Evolutionary conservation across 352 stramenopile genomes (phyloP).

Genomic region (Pythium oligandrum): DNA sequence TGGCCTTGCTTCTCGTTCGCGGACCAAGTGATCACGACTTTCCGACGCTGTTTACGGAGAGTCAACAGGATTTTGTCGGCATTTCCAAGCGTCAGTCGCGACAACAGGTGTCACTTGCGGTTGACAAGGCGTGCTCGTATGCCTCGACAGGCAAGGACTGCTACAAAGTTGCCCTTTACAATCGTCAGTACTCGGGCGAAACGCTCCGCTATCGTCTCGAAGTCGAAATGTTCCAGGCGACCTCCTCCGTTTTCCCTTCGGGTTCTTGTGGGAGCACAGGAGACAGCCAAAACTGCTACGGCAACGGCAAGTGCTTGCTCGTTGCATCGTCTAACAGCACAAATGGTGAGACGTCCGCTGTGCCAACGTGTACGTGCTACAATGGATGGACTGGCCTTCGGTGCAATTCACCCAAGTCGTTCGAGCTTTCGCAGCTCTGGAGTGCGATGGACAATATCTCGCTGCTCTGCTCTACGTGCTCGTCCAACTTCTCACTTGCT

Average conservation of each 20-base stretch:
- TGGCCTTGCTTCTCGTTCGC: slow-evolving; percentile 55
- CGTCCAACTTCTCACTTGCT: slow-evolving; percentile 33
- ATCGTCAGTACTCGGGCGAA: slow-evolving; percentile 47
- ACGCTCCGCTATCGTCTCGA: slow-evolving; percentile 39
- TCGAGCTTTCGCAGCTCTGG: slow-evolving; percentile 59
- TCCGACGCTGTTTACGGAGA: slow-evolving; percentile 36
- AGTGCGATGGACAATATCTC: slow-evolving; percentile 42
- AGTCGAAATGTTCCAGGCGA: slow-evolving; percentile 29
- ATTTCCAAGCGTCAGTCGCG: slow-evolving; percentile 14
- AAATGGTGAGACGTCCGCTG: not conserved
- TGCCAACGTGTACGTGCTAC: slow-evolving; percentile 44
- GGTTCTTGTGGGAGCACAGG: slow-evolving; percentile 14
- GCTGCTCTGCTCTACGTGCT: slow-evolving; percentile 50
- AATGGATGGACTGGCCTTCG: slow-evolving; percentile 53
- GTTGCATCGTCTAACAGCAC: slow-evolving; percentile 1
- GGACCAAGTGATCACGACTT: slow-evolving; percentile 45
- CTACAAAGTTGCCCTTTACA: slow-evolving; percentile 71
- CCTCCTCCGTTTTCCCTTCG: slow-evolving; percentile 17
- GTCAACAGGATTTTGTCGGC: slow-evolving; percentile 47
- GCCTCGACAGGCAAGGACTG: slow-evolving; percentile 31
- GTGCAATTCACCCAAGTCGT: slow-evolving; percentile 52
- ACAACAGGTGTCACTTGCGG: slow-evolving; percentile 39
- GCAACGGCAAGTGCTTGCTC: slow-evolving; percentile 45
- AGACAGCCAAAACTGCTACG: slow-evolving; percentile 37
- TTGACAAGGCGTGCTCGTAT: slow-evolving; percentile 42